A percentile compares a stretch with the other conserved stretches of the same genome.
Evolutionary conservation across 345 rosid species (phyloP).

Genomic region (Arabidopsis suecica): DNA sequence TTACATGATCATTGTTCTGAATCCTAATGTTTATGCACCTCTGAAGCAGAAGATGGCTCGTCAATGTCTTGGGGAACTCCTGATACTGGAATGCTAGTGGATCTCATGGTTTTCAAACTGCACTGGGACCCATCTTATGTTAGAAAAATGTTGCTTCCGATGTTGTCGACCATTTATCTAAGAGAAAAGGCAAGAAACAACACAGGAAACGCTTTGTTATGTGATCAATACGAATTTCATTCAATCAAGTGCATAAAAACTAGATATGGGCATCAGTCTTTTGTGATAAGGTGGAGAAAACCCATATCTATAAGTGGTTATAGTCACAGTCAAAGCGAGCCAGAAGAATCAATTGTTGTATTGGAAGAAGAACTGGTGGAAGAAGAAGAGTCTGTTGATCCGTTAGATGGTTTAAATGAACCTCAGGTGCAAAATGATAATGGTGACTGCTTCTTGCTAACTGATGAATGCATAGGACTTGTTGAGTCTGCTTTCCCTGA

Average conservation of each 20-base stretch:
- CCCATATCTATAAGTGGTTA: slow-evolving; percentile 36
- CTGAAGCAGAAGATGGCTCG: slow-evolving; percentile 52
- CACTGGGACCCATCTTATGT: slow-evolving; percentile 76
- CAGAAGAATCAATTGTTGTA: slow-evolving; percentile 43
- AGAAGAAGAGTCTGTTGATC: slow-evolving; percentile 54
- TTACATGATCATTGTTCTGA: slow-evolving; percentile 24
- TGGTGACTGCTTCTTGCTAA: slow-evolving; percentile 60
- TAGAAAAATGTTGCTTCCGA: slow-evolving; percentile 76
- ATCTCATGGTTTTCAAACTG: slow-evolving; percentile 73
- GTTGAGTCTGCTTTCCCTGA: slow-evolving; percentile 72
- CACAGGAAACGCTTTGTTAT: slow-evolving; percentile 51
- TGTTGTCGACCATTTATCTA: slow-evolving; percentile 83
- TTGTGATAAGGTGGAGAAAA: slow-evolving; percentile 84
- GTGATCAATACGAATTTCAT: slow-evolving; percentile 73
- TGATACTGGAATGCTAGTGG: slow-evolving; percentile 76
- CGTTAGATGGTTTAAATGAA: slow-evolving; percentile 52
- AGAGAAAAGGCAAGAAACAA: slow-evolving; percentile 60
- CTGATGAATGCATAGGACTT: slow-evolving; percentile 79
- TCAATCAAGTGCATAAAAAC: slow-evolving; percentile 72
- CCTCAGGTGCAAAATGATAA: slow-evolving; percentile 61
- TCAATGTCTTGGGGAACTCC: slow-evolving; percentile 70
- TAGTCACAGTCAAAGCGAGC: slow-evolving; percentile 23
- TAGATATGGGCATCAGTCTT: slow-evolving; percentile 66
- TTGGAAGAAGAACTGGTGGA: slow-evolving; percentile 53
- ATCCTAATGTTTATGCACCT: slow-evolving; percentile 20